Base-by-base conservation (phyloP, 108 stramenopile genomes). In the Skeletonema marinoi region DNA sequence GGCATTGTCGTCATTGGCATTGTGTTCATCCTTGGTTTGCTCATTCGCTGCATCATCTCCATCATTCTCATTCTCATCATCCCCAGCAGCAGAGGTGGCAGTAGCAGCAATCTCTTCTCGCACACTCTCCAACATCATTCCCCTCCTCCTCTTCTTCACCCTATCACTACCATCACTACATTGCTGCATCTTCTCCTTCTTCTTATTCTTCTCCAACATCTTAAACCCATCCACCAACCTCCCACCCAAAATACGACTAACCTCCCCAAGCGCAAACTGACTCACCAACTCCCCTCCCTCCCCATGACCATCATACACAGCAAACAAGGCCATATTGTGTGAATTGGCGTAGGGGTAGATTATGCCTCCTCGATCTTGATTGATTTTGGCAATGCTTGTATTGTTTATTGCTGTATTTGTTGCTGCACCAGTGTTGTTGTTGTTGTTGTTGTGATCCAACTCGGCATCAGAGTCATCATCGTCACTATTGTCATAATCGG, bases 291-390 rank as follows among this genome's bases (percentile, higher is more conserved):
- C 96, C 13, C 96, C 96, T 14, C 92, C 89, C 81, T 97, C 92
- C 10, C 97, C 97, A 79, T 97, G 97, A 12, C 96, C 95, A 77
- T 97, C 97, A 66, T 94, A 92, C 5, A 93, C 95, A 8, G 92
- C 91, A 82, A 98, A 97, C 25, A 98, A 78, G 3, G 97, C 97
- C 14, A 89, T 88, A 32, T 77, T 61, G 11, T 58, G 17, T 60
- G 82, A 86, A 38, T 87, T 82, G 33, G 81, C 95, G 81, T 96
- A 98, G 6, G 97, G 97, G 80, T 92, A 97, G 7, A 93, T 95
- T 10, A 98, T 84, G 51, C 95, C 93, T 33, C 97, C 98, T 31
- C 97, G 74, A 86, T 98, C 98, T 85, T 98, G 98, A 79, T 98
- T 98, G 66, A 96, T 98, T 71, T 98, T 98, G 33, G 96, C 94